Conservation (phyloP, 129 eudicot species). For the Chrysanthemum makinoi region DNA sequence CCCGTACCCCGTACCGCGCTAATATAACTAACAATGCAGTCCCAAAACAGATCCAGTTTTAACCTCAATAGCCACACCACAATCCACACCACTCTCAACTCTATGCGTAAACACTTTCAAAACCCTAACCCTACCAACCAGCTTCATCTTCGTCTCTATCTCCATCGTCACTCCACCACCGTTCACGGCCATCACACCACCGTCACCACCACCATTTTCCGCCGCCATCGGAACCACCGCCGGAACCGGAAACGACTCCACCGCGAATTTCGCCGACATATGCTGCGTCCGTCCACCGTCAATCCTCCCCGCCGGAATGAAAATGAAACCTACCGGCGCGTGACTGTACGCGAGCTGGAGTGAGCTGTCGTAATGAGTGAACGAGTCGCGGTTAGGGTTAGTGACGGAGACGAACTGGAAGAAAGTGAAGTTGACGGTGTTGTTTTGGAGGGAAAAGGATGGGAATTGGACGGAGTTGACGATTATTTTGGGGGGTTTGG, state of each 20-base stretch:
- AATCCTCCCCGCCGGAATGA: conserved; percentile 88
- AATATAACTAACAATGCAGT: conserved; percentile 51
- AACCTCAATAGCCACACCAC: conserved; percentile 73
- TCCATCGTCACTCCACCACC: conserved; percentile 59
- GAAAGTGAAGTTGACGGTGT: conserved; percentile 87
- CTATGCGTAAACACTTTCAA: conserved; percentile 74
- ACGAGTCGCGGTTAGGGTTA: conserved; percentile 89
- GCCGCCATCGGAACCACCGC: conserved; percentile 18
- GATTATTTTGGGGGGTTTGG: conserved; percentile 69
- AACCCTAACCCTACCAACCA: conserved; percentile 95
- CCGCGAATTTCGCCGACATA: conserved; percentile 79
- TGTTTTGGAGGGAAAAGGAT: conserved; percentile 67
- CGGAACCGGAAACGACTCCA: conserved; percentile 63
- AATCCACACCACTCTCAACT: conserved; percentile 70
- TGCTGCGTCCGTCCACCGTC: conserved; percentile 78
- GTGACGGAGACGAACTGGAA: conserved; percentile 89
- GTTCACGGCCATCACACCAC: conserved; percentile 45
- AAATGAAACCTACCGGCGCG: conserved; percentile 67
- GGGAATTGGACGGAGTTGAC: conserved; percentile 86
- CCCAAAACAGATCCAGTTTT: conserved; percentile 75
- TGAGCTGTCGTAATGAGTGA: conserved; percentile 96
- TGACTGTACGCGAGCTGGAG: conserved; percentile 74
- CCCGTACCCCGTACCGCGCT: neutral
- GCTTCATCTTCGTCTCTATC: conserved; percentile 78
- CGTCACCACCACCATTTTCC: conserved; percentile 32